A percentile compares a stretch with the other conserved stretches of the same genome.
These are phyloP conservation scores for Populus ilicifolia DNA, from an alignment of 345 rosid genomes.

Conservation along the genomic window DNA sequence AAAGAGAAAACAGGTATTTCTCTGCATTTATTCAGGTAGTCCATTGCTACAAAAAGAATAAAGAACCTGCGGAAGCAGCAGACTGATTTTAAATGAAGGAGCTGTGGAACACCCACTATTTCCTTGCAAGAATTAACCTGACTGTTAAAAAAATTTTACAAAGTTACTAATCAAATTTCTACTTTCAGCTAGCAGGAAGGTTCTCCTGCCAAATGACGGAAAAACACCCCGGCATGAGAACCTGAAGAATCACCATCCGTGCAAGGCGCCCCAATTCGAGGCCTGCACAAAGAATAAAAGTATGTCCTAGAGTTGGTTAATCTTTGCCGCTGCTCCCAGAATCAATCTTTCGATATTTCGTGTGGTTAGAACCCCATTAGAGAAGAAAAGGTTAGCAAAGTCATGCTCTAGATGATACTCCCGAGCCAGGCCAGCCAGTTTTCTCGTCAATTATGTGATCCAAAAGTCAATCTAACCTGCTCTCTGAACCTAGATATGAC, in stretches of 20 bases:
- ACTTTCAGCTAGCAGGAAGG: slow-evolving; percentile 40
- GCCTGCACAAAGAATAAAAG: slow-evolving; percentile 61
- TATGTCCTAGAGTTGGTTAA: slow-evolving; percentile 46
- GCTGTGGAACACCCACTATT: slow-evolving; percentile 27
- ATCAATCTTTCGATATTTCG: slow-evolving; percentile 30
- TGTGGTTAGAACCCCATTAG: slow-evolving; percentile 52
- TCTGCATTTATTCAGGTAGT: slow-evolving; percentile 30
- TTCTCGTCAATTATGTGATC: slow-evolving; percentile 17
- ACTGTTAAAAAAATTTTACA: slow-evolving; percentile 33
- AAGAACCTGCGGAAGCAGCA: slow-evolving; percentile 39
- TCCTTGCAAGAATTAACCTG: slow-evolving; percentile 20
- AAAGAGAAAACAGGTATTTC: slow-evolving; percentile 17
- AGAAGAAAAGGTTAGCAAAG: slow-evolving; percentile 47
- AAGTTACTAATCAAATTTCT: slow-evolving; percentile 29
- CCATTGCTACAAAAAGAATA: slow-evolving; percentile 43
- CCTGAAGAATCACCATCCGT: slow-evolving; percentile 46
- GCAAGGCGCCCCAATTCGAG: slow-evolving; percentile 32
- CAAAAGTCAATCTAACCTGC: slow-evolving; percentile 38
- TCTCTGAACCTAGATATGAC: slow-evolving; percentile 37
- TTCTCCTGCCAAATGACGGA: slow-evolving; percentile 45
- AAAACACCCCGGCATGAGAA: slow-evolving; percentile 47
- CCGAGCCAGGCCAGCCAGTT: slow-evolving; percentile 28
- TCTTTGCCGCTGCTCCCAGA: slow-evolving; percentile 39
- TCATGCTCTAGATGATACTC: slow-evolving; percentile 37
- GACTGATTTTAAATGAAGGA: slow-evolving; percentile 20